phyloP scores from a whole-genome alignment of 805 yeast genomes.

The Pichia occidentalis region DNA sequence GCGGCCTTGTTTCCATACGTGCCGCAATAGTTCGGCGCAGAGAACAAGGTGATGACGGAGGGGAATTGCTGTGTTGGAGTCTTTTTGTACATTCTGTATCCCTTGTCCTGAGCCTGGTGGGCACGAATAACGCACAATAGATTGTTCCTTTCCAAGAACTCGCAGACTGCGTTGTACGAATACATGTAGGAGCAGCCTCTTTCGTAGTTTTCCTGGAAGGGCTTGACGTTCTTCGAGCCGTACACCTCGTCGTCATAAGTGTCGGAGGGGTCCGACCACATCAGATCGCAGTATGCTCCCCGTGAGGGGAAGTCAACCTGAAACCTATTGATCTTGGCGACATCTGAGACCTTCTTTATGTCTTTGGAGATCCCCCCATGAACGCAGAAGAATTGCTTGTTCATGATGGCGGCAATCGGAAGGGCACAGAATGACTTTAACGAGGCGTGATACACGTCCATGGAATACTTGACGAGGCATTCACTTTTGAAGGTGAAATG shows the following conservation, averaged over 20 bases:
- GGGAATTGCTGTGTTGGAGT: constrained; percentile 85
- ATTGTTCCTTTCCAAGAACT: constrained; percentile 70
- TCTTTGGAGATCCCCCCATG: constrained; percentile 96
- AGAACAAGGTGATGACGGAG: constrained; percentile 79
- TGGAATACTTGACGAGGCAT: constrained; percentile 76
- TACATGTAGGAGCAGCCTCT: constrained; percentile 92
- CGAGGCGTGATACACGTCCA: constrained; percentile 60
- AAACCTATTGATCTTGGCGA: constrained; percentile 68
- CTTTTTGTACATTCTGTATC: constrained; percentile 88
- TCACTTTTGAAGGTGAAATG: constrained; percentile 91
- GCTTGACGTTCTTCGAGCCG: constrained; percentile 14
- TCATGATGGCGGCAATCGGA: constrained; percentile 91
- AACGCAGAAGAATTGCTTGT: constrained; percentile 88
- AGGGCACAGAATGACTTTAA: constrained; percentile 75
- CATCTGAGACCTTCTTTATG: constrained; percentile 59
- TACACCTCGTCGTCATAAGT: constrained; percentile 61
- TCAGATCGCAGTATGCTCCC: constrained; percentile 88
- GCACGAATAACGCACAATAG: constrained; percentile 85
- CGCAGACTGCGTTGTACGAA: constrained; percentile 75
- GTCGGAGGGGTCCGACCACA: constrained; percentile 97
- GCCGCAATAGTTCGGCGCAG: constrained; percentile 94
- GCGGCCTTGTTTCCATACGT: constrained; percentile 94
- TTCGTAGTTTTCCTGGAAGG: constrained; percentile 59
- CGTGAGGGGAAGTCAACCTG: constrained; percentile 81
- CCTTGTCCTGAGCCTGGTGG: constrained; percentile 97